Evolutionary conservation across 1,284 basidiomycete species (phyloP).

Genomic region (Chalciporus sp.): DNA sequence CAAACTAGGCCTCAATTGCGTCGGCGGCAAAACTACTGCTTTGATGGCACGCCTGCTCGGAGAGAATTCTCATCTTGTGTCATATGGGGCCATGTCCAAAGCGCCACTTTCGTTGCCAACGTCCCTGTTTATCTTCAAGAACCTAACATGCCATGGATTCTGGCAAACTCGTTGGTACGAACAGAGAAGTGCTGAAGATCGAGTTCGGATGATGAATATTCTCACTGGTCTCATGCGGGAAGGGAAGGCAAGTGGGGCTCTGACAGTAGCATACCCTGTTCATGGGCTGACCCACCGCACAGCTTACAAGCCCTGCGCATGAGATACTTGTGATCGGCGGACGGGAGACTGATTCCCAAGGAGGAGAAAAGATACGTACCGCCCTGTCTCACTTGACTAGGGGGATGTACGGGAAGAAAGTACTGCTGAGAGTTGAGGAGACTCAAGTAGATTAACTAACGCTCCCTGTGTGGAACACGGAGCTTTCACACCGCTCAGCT

Average conservation of each 20-base stretch:
- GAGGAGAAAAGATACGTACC: constrained; percentile 48
- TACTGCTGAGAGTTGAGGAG: constrained; percentile 60
- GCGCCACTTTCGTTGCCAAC: constrained; percentile 78
- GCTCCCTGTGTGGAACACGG: neutral
- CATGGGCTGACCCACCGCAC: constrained; percentile 1
- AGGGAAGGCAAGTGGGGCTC: constrained; percentile 50
- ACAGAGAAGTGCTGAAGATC: constrained; percentile 43
- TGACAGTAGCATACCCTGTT: neutral
- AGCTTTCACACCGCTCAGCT: neutral
- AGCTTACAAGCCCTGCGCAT: constrained; percentile 70
- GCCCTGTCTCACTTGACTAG: constrained; percentile 49
- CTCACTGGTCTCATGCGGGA: constrained; percentile 54
- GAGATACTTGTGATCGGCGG: constrained; percentile 61
- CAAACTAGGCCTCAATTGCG: constrained; percentile 77
- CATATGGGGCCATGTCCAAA: constrained; percentile 90
- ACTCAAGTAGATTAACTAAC: constrained; percentile 12
- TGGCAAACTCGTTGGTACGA: constrained; percentile 79
- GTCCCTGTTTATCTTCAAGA: constrained; percentile 81
- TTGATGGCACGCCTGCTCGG: constrained; percentile 70
- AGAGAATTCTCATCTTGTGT: constrained; percentile 70
- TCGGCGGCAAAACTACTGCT: constrained; percentile 71
- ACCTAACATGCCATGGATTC: constrained; percentile 71
- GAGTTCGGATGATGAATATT: constrained; percentile 47
- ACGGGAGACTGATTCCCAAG: constrained; percentile 53
- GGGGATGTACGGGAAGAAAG: constrained; percentile 71